Base-by-base conservation (phyloP, 345 rosid genomes). In the Balakata baccata region DNA sequence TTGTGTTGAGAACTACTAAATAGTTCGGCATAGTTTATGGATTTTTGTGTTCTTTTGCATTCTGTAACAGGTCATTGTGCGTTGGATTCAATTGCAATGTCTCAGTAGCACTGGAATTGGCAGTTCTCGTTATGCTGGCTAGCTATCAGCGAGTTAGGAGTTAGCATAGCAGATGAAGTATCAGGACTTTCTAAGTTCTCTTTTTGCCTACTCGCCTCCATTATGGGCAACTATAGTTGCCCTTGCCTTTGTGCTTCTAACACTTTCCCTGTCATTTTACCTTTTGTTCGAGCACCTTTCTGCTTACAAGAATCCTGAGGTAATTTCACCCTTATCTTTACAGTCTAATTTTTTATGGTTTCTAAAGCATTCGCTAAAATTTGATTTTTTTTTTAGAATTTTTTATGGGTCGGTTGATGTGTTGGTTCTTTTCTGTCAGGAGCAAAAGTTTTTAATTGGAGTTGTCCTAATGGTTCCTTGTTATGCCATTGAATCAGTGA, bases 391-490 rank as follows among this genome's bases (percentile, higher is more conserved):
- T n/a, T n/a, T n/a, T n/a, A n/a, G n/a, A n/a, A n/a, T n/a, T n/a
- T n/a, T 68, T 25, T 25, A 57, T 6, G 5, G 43, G 3, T 41
- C 70, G 2, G 9, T 60, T 68, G 71, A 79, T 25, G 69, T 11
- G 53, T 70, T 73, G 10, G 5, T 73, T 49, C 20, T 73, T 38
- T 63, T 66, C n/a, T 66, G 37, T 41, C 92, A 95, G 99, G 99
- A 96, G 76, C 99, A 96, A 79, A 96, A 86, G 81, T 93, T 96
- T 86, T 83, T 93, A 82, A 93, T 96, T 20, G 99, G 99, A 62
- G 98, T 96, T 83, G 89, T 93, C 81, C 84, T 96, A 66, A 93
- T 96, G 99, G 99, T 96, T 81, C 99, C 99, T 59, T 92, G 92
- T 88, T 96, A 93, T 75, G 87, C 93, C 0, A 65, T 96, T 29